Percentiles rank a stretch among this genome's conserved stretches.
Conservation (phyloP, 768 basidiomycete species). For the Paxillus rubicundulus region DNA sequence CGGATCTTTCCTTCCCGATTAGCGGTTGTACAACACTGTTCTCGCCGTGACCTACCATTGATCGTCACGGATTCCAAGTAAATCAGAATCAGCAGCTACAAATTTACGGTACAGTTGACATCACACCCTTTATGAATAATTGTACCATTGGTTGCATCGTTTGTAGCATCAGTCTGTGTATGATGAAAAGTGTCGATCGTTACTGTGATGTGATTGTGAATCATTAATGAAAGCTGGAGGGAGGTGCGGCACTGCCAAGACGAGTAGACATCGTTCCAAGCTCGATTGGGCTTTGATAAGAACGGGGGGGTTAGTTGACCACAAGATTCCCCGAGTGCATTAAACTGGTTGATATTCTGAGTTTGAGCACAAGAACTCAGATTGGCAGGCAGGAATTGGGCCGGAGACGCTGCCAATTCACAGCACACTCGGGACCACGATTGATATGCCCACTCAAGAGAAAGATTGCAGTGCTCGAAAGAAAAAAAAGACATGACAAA, state of each 20-base stretch:
- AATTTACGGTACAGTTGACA: conserved; percentile 16
- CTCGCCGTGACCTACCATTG: conserved; percentile 6
- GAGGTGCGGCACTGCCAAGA: too few relatives aligned
- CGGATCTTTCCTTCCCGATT: conserved; percentile 3
- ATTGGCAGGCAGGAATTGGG: too few relatives aligned
- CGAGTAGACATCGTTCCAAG: too few relatives aligned
- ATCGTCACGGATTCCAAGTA: conserved; percentile 5
- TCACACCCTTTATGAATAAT: conserved; percentile 4
- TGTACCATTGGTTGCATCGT: conserved; percentile 22
- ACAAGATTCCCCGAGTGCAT: too few relatives aligned
- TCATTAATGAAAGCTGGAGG: too few relatives aligned
- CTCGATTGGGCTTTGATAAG: too few relatives aligned
- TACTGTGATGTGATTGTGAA: too few relatives aligned
- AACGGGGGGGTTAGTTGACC: too few relatives aligned
- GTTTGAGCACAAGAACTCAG: too few relatives aligned
- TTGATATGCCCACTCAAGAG: too few relatives aligned
- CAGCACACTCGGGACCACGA: too few relatives aligned
- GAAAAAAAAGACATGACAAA: conserved; percentile 3
- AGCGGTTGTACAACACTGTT: conserved; percentile 16
- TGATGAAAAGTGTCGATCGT: conserved; percentile 11
- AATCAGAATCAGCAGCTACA: conserved; percentile 10
- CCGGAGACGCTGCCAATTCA: too few relatives aligned
- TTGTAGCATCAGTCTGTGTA: conserved; percentile 23
- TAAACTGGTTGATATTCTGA: not conserved
- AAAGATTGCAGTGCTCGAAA: conserved; percentile 1